A percentile compares a stretch with the other conserved stretches of the same genome.
These are phyloP conservation scores for Candida manassasensis DNA, from an alignment of 805 yeast species.

Conservation along the genomic window DNA sequence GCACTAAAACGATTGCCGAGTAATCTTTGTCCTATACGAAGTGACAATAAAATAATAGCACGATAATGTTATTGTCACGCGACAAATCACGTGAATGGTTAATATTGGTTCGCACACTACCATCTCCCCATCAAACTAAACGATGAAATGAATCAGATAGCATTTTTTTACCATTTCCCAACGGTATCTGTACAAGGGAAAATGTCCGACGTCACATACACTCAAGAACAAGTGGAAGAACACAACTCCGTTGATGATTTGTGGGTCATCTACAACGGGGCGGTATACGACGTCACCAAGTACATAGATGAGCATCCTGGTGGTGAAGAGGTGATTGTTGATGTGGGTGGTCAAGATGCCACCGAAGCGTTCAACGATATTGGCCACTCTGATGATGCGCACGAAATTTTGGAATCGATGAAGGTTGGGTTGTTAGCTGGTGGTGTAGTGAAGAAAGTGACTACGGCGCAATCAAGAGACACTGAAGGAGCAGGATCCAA, in stretches of 20 bases:
- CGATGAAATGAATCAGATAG: too few relatives aligned
- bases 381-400: constrained; percentile 97
- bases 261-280: constrained; percentile 43
- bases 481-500: constrained; percentile 15
- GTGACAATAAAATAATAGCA: too few relatives aligned
- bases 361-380: constrained; percentile 60
- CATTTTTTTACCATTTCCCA: too few relatives aligned
- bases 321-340: constrained; percentile 44
- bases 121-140: too few relatives aligned
- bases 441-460: constrained; percentile 35
- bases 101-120: too few relatives aligned
- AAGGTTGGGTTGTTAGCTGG: constrained; percentile 78
- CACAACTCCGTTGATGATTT: constrained; percentile 38
- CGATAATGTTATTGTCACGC: too few relatives aligned
- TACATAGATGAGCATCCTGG: constrained; percentile 47
- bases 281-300: constrained; percentile 36
- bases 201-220: constrained; percentile 31
- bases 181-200: neutral
- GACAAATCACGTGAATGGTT: too few relatives aligned
- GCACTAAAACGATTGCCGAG: too few relatives aligned
- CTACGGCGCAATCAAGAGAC: constrained; percentile 17
- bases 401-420: constrained; percentile 63
- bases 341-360: constrained; percentile 41
- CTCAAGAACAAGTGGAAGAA: constrained; percentile 47
- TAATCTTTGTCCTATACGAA: too few relatives aligned